A percentile compares a stretch with the other conserved stretches of the same genome.
Conservation (phyloP, 768 basidiomycete genomes). For the Mycena pura region DNA sequence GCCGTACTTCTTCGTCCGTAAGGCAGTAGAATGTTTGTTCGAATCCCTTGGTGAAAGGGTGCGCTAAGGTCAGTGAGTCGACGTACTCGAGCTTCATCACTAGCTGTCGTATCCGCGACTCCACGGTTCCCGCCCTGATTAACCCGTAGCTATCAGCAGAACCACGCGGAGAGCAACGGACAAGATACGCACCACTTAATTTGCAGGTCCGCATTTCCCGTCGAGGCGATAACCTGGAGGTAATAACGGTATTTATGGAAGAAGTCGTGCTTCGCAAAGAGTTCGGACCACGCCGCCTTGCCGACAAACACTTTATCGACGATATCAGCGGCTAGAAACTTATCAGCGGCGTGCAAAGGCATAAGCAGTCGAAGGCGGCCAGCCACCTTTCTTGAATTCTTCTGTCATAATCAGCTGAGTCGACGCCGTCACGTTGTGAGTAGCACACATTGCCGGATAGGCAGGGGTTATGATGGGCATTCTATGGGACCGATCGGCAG, state of each 20-base stretch:
- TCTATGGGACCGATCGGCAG: slow-evolving; percentile 89
- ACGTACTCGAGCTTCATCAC: slow-evolving; percentile 98
- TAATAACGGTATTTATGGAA: slow-evolving; percentile 98
- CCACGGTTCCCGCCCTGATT: slow-evolving; percentile 88
- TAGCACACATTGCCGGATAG: slow-evolving; percentile 98
- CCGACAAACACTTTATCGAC: slow-evolving; percentile 91
- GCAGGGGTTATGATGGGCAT: slow-evolving; percentile 99
- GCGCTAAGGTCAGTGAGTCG: slow-evolving; percentile 88
- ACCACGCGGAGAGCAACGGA: neutral
- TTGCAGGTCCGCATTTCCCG: slow-evolving; percentile 82
- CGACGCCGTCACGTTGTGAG: slow-evolving; percentile 95
- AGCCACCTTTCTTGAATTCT: slow-evolving; percentile 92
- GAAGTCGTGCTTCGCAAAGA: slow-evolving; percentile 96
- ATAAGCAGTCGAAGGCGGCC: slow-evolving; percentile 7
- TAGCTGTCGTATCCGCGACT: slow-evolving; percentile 93
- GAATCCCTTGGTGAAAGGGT: slow-evolving; percentile 95
- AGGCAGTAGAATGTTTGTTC: slow-evolving; percentile 86
- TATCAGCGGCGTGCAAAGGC: slow-evolving; percentile 13
- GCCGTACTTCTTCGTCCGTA: slow-evolving; percentile 85
- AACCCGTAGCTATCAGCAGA: slow-evolving; percentile 3
- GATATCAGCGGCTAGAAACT: slow-evolving; percentile 80
- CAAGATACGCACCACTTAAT: slow-evolving; percentile 80
- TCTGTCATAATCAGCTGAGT: slow-evolving; percentile 96
- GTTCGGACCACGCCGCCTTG: slow-evolving; percentile 85
- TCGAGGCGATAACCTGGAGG: slow-evolving; percentile 93